Conservation (phyloP, 202 grass and related monocot genomes). For the Brachypodium distachyon region DNA sequence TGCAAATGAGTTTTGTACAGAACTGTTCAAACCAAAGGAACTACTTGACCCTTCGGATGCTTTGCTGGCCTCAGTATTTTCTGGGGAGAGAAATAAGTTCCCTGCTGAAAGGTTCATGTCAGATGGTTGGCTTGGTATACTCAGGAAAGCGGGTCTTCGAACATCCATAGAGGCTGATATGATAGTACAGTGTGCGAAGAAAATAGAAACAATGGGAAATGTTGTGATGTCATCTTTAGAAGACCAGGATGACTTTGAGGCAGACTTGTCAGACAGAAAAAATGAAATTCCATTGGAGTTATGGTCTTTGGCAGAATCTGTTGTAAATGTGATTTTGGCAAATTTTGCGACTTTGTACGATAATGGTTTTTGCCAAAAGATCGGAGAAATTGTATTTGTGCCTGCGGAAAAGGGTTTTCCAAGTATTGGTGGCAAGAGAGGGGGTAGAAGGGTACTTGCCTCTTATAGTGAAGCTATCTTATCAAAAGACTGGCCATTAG, state of each 20-base stretch:
- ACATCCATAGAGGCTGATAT: constrained; percentile 77
- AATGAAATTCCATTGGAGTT: constrained; percentile 78
- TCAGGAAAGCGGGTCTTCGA: constrained; percentile 76
- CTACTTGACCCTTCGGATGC: constrained; percentile 80
- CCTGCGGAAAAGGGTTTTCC: constrained; percentile 98
- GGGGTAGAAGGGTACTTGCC: constrained; percentile 76
- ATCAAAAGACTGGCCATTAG: constrained; percentile 85
- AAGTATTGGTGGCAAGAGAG: constrained; percentile 94
- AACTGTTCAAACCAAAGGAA: constrained; percentile 79
- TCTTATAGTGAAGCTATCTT: constrained; percentile 83
- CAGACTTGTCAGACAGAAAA: constrained; percentile 45
- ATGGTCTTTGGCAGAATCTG: constrained; percentile 80
- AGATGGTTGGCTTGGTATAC: constrained; percentile 82
- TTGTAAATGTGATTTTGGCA: constrained; percentile 69
- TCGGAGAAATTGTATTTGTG: constrained; percentile 86
- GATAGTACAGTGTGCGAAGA: constrained; percentile 73
- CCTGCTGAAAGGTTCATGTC: constrained; percentile 73
- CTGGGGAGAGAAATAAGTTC: constrained; percentile 68
- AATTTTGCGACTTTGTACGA: constrained; percentile 91
- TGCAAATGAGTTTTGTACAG: constrained; percentile 66
- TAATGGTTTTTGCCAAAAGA: constrained; percentile 79
- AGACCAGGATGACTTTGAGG: constrained; percentile 70
- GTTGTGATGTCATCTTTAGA: constrained; percentile 36
- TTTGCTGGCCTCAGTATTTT: constrained; percentile 77
- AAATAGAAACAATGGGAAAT: constrained; percentile 78